A percentile compares a stretch with the other conserved stretches of the same genome.
Conservation (phyloP, 2,329 filamentous ascomycete species). For the Myriosclerotinia duriaeana region DNA sequence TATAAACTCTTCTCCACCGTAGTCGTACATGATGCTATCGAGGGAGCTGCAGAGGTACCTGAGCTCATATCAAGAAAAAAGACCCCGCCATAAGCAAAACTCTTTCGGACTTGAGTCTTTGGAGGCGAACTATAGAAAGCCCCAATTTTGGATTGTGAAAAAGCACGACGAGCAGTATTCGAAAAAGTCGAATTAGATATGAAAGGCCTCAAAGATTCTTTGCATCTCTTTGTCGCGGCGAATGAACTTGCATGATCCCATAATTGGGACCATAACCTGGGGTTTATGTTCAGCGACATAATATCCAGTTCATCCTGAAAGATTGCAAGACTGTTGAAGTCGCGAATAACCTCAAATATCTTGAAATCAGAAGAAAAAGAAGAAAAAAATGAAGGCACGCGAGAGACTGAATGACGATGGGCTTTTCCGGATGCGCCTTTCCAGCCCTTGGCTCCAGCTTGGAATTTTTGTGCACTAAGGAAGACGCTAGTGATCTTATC, state of each 20-base stretch:
- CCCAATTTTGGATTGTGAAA: conserved; percentile 30
- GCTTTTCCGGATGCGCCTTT: conserved; percentile 23
- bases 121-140: conserved; percentile 41
- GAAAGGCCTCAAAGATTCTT: conserved; percentile 24
- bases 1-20: conserved; percentile 34
- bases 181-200: conserved; percentile 25
- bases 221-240: conserved; percentile 28
- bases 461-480: conserved; percentile 21
- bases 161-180: conserved; percentile 27
- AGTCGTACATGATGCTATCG: conserved; percentile 31
- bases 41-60: conserved; percentile 42
- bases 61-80: conserved; percentile 50
- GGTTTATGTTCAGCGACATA: conserved; percentile 49
- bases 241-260: conserved; percentile 39
- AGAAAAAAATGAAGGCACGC: conserved; percentile 16
- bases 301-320: conserved; percentile 47
- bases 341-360: conserved; percentile 20
- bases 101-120: conserved; percentile 46
- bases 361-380: no score
- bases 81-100: conserved; percentile 56
- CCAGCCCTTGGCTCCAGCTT: background rate
- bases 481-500: conserved; percentile 25
- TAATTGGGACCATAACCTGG: conserved; percentile 48
- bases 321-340: conserved; percentile 36
- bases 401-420: conserved; percentile 18